Conservation (phyloP, 768 basidiomycete species). For the Megacollybia marginata region DNA sequence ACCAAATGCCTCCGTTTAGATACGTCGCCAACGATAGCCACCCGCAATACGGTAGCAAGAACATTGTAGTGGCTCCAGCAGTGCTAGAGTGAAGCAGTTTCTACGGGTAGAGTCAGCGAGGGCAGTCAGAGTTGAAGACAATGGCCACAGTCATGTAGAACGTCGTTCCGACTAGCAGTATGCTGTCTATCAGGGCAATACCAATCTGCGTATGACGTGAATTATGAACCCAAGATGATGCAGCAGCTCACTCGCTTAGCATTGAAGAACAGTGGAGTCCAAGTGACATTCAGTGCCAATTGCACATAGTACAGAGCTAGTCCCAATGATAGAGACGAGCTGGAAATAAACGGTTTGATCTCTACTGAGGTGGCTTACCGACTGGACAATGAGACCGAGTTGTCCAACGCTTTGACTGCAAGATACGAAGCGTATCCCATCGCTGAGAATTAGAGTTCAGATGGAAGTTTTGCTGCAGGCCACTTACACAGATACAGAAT, state of each 20-base stretch:
- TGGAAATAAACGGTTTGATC: constrained; percentile 9
- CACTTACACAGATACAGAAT: constrained; percentile 33
- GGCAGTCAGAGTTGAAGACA: background rate
- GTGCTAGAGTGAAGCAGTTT: constrained; percentile 42
- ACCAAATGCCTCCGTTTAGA: constrained; percentile 61
- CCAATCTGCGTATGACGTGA: constrained; percentile 29
- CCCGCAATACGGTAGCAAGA: constrained; percentile 57
- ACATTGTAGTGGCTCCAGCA: constrained; percentile 40
- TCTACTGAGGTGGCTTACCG: constrained; percentile 26
- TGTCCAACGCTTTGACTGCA: constrained; percentile 46
- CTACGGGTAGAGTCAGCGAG: constrained; percentile 15
- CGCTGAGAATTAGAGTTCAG: constrained; percentile 15
- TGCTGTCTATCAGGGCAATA: constrained; percentile 46
- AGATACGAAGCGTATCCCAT: constrained; percentile 69
- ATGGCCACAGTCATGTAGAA: constrained; percentile 48
- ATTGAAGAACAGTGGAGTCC: constrained; percentile 63
- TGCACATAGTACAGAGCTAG: constrained; percentile 57
- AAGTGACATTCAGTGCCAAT: constrained; percentile 48
- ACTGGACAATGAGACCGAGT: constrained; percentile 26
- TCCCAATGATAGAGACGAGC: constrained; percentile 35
- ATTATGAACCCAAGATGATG: background rate
- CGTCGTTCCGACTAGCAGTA: constrained; percentile 43
- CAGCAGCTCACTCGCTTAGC: constrained; percentile 29
- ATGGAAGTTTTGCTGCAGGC: constrained; percentile 4
- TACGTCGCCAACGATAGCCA: constrained; percentile 65